phyloP scores from a whole-genome alignment of 192 early-diverging fungal genomes.

The Geosiphon pyriformis region DNA sequence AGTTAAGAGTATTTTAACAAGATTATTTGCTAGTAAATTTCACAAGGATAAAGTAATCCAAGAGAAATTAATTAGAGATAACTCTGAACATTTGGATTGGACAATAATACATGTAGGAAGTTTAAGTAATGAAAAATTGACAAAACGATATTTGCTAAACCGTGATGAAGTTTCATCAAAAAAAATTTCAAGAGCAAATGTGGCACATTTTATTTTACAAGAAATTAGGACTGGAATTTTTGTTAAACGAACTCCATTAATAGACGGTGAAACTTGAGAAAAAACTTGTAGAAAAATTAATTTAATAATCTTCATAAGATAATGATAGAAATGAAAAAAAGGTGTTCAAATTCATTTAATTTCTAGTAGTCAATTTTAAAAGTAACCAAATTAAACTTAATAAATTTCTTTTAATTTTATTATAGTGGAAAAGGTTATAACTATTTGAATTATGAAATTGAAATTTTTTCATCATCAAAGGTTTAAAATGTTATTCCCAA shows the following conservation, averaged over 20 bases:
- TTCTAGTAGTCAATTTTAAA: no score
- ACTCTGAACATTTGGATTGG: conserved; percentile 32
- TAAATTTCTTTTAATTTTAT: no score
- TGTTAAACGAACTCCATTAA: background rate
- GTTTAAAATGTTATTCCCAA: no score
- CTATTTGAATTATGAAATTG: no score
- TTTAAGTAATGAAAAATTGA: conserved; percentile 30
- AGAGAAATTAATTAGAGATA: conserved; percentile 34
- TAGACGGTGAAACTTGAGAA: background rate
- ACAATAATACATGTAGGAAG: conserved; percentile 37
- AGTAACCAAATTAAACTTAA: no score
- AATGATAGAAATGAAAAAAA: no score
- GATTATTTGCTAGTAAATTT: conserved; percentile 31
- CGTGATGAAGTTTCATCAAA: conserved; percentile 26
- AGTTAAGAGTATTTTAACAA: conserved; percentile 29
- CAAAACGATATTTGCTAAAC: conserved; percentile 26
- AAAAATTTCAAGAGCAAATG: conserved; percentile 30
- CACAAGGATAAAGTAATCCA: conserved; percentile 36
- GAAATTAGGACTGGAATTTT: background rate
- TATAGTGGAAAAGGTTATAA: no score
- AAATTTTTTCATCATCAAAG: no score
- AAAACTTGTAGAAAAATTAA: no score
- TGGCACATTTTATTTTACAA: conserved; percentile 35
- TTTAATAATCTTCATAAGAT: no score
- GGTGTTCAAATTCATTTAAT: no score